Evolutionary conservation across 306 rosid species (phyloP), one percentile per base, ranked within the genome.

Genomic region (Malus sylvestris): DNA sequence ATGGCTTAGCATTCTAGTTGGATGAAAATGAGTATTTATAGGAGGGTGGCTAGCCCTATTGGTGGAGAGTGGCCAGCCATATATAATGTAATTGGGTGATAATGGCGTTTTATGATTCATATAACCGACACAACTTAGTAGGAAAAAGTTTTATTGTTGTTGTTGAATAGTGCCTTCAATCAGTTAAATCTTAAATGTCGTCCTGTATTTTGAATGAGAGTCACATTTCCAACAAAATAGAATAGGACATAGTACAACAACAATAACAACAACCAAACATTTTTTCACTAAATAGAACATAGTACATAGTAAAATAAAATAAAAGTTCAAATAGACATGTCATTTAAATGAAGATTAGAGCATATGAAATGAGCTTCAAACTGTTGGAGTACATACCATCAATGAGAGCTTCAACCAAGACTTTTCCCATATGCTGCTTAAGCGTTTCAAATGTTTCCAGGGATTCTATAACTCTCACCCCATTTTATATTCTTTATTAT

Each of bases 401-500:
- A 53, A 90, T 55, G 10, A 77, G 83, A 83, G 88, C 95, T 88
- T 92, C 97, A 71, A 90, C 62, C 73, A 73, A 67, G 72, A 71
- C 74, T 71, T 81, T 80, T 76, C 85, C 89, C 79, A 60, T 65
- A 77, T 79, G 75, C 73, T 79, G 86, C 84, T 78, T 79, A 72
- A 85, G 78, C 69, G 74, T 71, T 81, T 80, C 82, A 67, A 84
- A 72, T 65, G 88, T 79, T 83, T 92, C 93, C 66, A 90, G 38
- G 76, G 87, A 90, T 65, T 89, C 90, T 32, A 92, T n/a, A 73
- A 81, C 87, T 78, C 80, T 88, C 96, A 63, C 88, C 92, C 74
- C 83, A 84, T 84, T 80, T 88, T 44, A 92, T 72, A 63, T 80
- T 90, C 72, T 83, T 87, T 83, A 94, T 83, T 76, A 89, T 86